A percentile compares a stretch with the other conserved stretches of the same genome.
These are phyloP conservation scores for Colletotrichum sp. DNA, from an alignment of 2,329 filamentous ascomycete genomes.

Conservation along the genomic window DNA sequence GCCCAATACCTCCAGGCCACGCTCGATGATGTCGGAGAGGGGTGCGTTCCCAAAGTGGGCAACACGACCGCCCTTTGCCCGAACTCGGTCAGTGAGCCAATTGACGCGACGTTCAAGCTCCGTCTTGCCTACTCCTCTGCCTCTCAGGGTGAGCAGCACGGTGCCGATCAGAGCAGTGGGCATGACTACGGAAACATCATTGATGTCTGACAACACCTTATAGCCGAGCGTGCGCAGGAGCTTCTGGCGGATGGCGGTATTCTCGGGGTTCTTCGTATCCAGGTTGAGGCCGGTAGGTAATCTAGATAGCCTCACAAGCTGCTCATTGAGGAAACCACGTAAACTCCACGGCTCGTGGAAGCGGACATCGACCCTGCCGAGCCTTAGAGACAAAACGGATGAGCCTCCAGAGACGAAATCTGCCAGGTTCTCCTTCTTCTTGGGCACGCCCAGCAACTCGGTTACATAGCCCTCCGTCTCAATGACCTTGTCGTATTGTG, in stretches of 20 bases:
- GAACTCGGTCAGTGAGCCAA: conserved; percentile 84
- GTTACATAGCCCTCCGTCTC: conserved; percentile 97
- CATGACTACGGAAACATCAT: conserved; percentile 96
- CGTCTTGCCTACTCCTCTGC: conserved; percentile 85
- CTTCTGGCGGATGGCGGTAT: conserved; percentile 65
- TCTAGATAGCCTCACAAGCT: conserved; percentile 64
- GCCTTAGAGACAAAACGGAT: conserved; percentile 83
- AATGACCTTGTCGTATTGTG: conserved; percentile 98
- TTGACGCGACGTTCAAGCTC: conserved; percentile 87
- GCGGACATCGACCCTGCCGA: conserved; percentile 91
- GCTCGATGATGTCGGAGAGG: conserved; percentile 82
- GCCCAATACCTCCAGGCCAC: conserved; percentile 89
- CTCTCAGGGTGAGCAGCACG: conserved; percentile 86
- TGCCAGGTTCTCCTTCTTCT: conserved; percentile 90
- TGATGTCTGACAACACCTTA: conserved; percentile 91
- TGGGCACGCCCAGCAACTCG: conserved; percentile 90
- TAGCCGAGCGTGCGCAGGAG: conserved; percentile 88
- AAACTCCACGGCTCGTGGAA: conserved; percentile 98
- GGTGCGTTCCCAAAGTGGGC: conserved; percentile 88
- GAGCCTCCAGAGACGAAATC: conserved; percentile 87
- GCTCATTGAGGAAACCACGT: conserved; percentile 78
- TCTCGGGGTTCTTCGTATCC: conserved; percentile 50
- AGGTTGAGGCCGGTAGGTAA: conserved; percentile 52
- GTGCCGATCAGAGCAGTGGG: conserved; percentile 95
- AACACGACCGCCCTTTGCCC: conserved; percentile 86